A percentile compares a stretch with the other conserved stretches of the same genome.
Conservation (phyloP, 768 basidiomycete species). For the Tephrocybe sp. region DNA sequence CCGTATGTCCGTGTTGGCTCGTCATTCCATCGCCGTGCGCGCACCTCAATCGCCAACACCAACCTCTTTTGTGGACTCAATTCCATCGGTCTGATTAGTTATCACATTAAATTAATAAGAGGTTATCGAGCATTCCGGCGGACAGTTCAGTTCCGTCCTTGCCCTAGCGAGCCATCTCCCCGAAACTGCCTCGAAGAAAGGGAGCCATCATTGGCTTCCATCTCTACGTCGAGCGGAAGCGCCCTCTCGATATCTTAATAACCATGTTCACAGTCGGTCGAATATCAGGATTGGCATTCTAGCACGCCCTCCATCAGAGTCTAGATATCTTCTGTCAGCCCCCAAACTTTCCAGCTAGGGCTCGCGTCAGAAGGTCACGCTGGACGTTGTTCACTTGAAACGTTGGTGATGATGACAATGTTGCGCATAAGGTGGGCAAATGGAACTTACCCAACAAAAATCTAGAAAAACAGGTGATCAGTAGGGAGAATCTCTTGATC, state of each 20-base stretch:
- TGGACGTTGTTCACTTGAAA: neutral
- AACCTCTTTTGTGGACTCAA: neutral
- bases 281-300: neutral
- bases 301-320: neutral
- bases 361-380: neutral
- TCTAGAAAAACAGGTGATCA: too few relatives aligned
- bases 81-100: too few relatives aligned
- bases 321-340: conserved; percentile 5
- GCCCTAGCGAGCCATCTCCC: too few relatives aligned
- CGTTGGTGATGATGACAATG: neutral
- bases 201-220: too few relatives aligned
- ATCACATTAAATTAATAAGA: too few relatives aligned
- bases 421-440: conserved; percentile 2
- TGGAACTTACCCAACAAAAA: conserved; percentile 1
- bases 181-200: too few relatives aligned
- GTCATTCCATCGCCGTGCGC: too few relatives aligned
- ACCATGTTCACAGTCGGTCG: neutral
- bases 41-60: too few relatives aligned
- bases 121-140: too few relatives aligned
- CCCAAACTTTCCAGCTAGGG: conserved; percentile 4
- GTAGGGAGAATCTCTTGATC: conserved; percentile 6
- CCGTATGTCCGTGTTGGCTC: too few relatives aligned
- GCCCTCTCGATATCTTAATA: neutral
- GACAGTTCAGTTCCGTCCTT: too few relatives aligned
- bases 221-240: too few relatives aligned